Evolutionary conservation across 495 filamentous ascomycete genomes (phyloP).

Genomic region (Hypoxylon subgilvum): DNA sequence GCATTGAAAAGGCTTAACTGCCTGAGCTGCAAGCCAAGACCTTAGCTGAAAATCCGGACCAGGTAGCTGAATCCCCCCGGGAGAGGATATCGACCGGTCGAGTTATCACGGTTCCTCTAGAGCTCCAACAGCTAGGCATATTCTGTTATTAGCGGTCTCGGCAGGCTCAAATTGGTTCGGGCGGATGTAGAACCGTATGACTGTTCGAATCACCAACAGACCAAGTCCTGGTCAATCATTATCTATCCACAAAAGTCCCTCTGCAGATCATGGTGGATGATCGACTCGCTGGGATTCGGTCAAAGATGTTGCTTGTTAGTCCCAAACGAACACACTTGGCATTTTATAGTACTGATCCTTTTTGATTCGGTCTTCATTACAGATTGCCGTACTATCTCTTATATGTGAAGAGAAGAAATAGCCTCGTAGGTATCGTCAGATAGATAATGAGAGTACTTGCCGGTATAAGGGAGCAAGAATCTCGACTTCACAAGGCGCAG

Average conservation of each 20-base stretch:
- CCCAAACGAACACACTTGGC: slow-evolving; percentile 7
- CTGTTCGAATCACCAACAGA: slow-evolving; percentile 10
- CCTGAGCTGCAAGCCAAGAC: slow-evolving; percentile 29
- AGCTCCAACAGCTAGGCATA: slow-evolving; percentile 10
- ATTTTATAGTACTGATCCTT: neutral
- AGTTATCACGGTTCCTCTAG: slow-evolving; percentile 8
- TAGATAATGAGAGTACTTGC: neutral
- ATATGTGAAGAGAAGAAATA: neutral
- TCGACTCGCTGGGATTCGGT: slow-evolving; percentile 5
- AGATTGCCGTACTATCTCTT: neutral
- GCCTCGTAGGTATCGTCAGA: neutral
- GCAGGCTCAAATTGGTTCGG: slow-evolving; percentile 1
- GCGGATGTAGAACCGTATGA: slow-evolving; percentile 23
- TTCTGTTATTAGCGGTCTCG: slow-evolving; percentile 8
- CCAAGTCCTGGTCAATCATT: slow-evolving; percentile 2
- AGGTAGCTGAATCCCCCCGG: slow-evolving; percentile 17
- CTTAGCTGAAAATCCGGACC: slow-evolving; percentile 7
- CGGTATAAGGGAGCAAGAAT: neutral
- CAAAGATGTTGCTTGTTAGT: neutral
- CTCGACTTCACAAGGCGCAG: neutral
- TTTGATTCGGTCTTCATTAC: neutral
- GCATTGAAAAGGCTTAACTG: slow-evolving; percentile 8
- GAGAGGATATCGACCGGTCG: slow-evolving; percentile 13
- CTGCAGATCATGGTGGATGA: neutral
- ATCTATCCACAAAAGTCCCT: slow-evolving; percentile 11